Evolutionary conservation across 2,329 filamentous ascomycete species (phyloP), one percentile per base, ranked within the genome.

Genomic region (Fusarium bactridioides): DNA sequence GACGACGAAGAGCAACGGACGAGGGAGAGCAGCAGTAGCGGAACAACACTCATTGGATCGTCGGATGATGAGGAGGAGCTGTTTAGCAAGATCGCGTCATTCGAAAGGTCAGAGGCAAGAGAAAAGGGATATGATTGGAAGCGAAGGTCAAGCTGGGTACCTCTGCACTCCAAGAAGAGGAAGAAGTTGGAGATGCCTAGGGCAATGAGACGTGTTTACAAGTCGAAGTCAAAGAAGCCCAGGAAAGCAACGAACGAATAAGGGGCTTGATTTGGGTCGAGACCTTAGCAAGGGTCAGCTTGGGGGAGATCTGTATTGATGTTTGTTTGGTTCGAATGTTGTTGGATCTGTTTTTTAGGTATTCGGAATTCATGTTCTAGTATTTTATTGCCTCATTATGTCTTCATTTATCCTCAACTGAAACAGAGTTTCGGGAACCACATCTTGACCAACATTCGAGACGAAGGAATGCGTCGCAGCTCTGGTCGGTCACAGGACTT

Each of bases 141-240:
- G 60, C 54, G 72, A 40, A 74, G 66, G 40, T 50, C 44, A 35
- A 63, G 44, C 13, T 69, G 48, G 63, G n/a, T 23, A 19, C 18
- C 33, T 27, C 16, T 25, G 33, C 18, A 45, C 4, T 19, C 40
- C 8, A 75, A 59, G 18, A 64, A 54, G 58, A 55, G 51, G 58
- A 55, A n/a, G 16, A 74, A 19, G n/a, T 25, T 33, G 16, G 29
- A 51, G n/a, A 10, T 19, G n/a, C n/a, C 38, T 9, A 27, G 44
- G 31, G 21, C n/a, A 7, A 43, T 31, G 35, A 54, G 45, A 37
- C 41, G 23, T 13, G 25, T 18, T 33, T 21, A 5, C 33, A 48
- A n/a, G 21, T 13, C 19, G 7, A 40, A 38, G 18, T 4, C 3
- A 19, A 70, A 35, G 23, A 63, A 35, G 35, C 19, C 15, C 19